These are phyloP conservation scores for Babesia bovis DNA, from an alignment of 169 alveolate species.

Conservation along the genomic window DNA sequence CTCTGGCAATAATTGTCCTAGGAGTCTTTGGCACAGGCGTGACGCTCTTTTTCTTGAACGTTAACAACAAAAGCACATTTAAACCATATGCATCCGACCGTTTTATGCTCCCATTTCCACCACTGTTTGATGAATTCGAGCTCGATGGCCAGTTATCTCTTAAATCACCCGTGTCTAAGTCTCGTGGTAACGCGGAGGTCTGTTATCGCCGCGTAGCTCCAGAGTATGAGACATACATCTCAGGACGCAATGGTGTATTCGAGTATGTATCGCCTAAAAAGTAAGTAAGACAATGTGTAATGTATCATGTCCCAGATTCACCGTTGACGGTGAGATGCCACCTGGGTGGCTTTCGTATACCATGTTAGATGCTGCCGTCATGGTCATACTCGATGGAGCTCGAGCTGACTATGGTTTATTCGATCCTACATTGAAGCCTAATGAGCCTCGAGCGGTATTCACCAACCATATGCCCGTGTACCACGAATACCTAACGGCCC, in stretches of 20 bases:
- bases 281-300: background rate
- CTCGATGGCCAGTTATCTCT: constrained; percentile 7
- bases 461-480: constrained; percentile 65
- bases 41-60: constrained; percentile 19
- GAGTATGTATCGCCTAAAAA: constrained; percentile 32
- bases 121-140: constrained; percentile 46
- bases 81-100: constrained; percentile 57
- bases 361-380: constrained; percentile 48
- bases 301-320: constrained; percentile 13
- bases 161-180: constrained; percentile 10
- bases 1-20: background rate
- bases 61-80: constrained; percentile 33
- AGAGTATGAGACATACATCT: constrained; percentile 37
- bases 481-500: constrained; percentile 39
- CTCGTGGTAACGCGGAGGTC: constrained; percentile 37
- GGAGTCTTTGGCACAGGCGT: background rate
- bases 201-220: constrained; percentile 54
- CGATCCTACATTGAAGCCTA: constrained; percentile 56
- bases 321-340: constrained; percentile 38
- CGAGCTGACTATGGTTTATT: constrained; percentile 72
- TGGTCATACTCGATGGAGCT: constrained; percentile 62
- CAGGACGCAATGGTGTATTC: background rate
- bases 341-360: constrained; percentile 68
- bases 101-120: constrained; percentile 44
- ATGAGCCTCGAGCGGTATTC: constrained; percentile 41